These are phyloP conservation scores for Alternaria sp. DNA, from an alignment of 2,329 filamentous ascomycete species.

Conservation along the genomic window DNA sequence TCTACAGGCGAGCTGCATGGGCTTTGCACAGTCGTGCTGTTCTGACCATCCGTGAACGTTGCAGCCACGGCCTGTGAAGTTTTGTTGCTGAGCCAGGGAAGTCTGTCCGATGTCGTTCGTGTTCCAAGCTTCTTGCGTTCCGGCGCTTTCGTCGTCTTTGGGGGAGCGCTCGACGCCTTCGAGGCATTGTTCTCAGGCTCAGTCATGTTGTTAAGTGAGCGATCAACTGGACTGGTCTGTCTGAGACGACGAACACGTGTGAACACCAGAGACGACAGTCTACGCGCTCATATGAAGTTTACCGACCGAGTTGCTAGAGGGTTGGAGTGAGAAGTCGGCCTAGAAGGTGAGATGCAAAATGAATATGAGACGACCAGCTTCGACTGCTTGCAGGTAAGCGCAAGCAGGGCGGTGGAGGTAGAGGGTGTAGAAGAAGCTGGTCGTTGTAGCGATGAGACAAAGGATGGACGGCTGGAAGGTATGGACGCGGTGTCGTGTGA, in stretches of 20 bases:
- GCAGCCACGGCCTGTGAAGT: slow-evolving; percentile 6
- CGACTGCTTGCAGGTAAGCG: not conserved
- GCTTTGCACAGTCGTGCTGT: not conserved
- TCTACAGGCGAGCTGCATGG: slow-evolving; percentile 5
- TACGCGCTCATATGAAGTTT: not conserved
- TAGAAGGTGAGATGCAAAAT: not conserved
- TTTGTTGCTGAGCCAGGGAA: slow-evolving; percentile 43
- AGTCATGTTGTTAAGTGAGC: slow-evolving; percentile 1
- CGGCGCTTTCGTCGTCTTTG: not conserved
- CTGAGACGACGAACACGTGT: not conserved
- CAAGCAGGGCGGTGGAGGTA: not conserved
- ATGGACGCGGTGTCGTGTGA: slow-evolving; percentile 6
- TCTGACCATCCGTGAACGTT: not conserved
- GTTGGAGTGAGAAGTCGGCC: not conserved
- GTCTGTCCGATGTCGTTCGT: slow-evolving; percentile 21
- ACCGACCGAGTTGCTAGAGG: not conserved
- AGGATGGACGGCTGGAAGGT: slow-evolving; percentile 15
- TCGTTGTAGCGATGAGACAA: slow-evolving; percentile 3
- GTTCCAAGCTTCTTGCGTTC: slow-evolving; percentile 16
- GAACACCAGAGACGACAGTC: not conserved
- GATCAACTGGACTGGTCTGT: not conserved
- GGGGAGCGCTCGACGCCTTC: not conserved
- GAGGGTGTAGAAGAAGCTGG: slow-evolving; percentile 19
- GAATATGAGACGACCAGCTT: slow-evolving; percentile 19
- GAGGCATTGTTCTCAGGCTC: not conserved